Evolutionary conservation across 2,329 filamentous ascomycete species (phyloP).

Genomic region (Aspergillus thermomutatus): DNA sequence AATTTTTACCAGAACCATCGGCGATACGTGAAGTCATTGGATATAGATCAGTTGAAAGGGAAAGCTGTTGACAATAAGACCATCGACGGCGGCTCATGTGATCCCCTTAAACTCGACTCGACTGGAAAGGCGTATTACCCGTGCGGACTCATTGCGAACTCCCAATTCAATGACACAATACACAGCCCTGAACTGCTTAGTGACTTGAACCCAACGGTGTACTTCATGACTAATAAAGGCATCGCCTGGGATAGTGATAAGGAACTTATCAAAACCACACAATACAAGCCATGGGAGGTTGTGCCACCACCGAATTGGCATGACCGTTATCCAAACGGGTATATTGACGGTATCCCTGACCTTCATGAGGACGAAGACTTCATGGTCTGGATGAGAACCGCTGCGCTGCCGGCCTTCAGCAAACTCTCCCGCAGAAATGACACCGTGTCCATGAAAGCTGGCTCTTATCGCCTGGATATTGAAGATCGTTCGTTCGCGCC

Average conservation of each 20-base stretch:
- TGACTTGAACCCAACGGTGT: constrained; percentile 57
- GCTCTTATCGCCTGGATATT: constrained; percentile 74
- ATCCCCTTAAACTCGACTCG: constrained; percentile 61
- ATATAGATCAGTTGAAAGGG: constrained; percentile 78
- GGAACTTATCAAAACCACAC: constrained; percentile 69
- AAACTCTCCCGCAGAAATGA: constrained; percentile 89
- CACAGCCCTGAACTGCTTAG: constrained; percentile 55
- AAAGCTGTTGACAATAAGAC: constrained; percentile 56
- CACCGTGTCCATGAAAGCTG: constrained; percentile 60
- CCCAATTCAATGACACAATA: constrained; percentile 93
- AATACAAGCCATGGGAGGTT: constrained; percentile 64
- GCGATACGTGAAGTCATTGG: constrained; percentile 88
- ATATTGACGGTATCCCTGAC: constrained; percentile 66
- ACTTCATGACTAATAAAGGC: constrained; percentile 70
- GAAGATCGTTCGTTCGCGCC: constrained; percentile 63
- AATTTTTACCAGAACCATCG: constrained; percentile 99
- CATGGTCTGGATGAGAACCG: constrained; percentile 98
- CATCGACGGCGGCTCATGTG: constrained; percentile 69
- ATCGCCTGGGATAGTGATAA: constrained; percentile 88
- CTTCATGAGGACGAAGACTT: constrained; percentile 76
- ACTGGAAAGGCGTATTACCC: constrained; percentile 78
- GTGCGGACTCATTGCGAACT: constrained; percentile 94
- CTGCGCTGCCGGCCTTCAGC: constrained; percentile 88
- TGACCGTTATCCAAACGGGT: constrained; percentile 65
- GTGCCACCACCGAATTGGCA: constrained; percentile 85